Conservation (phyloP, 2,329 filamentous ascomycete species). For the Volutella citrinella region DNA sequence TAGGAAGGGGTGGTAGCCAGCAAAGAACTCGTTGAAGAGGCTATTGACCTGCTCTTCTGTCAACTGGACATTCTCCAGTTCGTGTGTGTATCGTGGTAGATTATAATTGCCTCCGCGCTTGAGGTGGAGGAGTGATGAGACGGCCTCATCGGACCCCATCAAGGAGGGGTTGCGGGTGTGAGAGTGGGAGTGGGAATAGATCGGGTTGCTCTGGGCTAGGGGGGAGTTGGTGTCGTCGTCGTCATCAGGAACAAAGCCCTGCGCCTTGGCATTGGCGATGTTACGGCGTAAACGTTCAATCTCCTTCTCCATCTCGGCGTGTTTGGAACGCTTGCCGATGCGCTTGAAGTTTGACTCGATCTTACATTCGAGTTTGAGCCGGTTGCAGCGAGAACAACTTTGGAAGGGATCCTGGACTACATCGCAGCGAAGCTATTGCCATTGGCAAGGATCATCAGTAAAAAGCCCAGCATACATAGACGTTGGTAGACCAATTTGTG, state of each 20-base stretch:
- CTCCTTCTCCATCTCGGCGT: constrained; percentile 84
- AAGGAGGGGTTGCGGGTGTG: constrained; percentile 61
- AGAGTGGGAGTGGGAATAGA: constrained; percentile 59
- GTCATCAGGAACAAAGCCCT: constrained; percentile 55
- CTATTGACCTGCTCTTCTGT: constrained; percentile 60
- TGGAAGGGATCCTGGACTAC: constrained; percentile 78
- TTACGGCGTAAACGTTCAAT: constrained; percentile 66
- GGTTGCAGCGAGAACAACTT: constrained; percentile 73
- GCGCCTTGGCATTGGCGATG: constrained; percentile 56
- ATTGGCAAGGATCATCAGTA: constrained; percentile 11
- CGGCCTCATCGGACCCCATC: constrained; percentile 67
- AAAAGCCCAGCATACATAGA: too few species aligned
- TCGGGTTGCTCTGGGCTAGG: constrained; percentile 46
- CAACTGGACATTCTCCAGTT: constrained; percentile 61
- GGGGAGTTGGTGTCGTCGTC: constrained; percentile 60
- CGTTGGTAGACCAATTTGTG: too few species aligned
- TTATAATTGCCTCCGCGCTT: constrained; percentile 64
- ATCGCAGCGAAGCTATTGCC: constrained; percentile 70
- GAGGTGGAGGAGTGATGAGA: constrained; percentile 63
- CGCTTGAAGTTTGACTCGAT: constrained; percentile 88
- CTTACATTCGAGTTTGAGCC: constrained; percentile 78
- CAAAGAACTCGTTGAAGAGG: constrained; percentile 74
- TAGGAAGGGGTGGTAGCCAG: constrained; percentile 72
- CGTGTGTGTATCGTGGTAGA: constrained; percentile 56
- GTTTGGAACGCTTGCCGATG: constrained; percentile 75